Evolutionary conservation across 306 rosid species (phyloP).

Genomic region (Castanea sativa): DNA sequence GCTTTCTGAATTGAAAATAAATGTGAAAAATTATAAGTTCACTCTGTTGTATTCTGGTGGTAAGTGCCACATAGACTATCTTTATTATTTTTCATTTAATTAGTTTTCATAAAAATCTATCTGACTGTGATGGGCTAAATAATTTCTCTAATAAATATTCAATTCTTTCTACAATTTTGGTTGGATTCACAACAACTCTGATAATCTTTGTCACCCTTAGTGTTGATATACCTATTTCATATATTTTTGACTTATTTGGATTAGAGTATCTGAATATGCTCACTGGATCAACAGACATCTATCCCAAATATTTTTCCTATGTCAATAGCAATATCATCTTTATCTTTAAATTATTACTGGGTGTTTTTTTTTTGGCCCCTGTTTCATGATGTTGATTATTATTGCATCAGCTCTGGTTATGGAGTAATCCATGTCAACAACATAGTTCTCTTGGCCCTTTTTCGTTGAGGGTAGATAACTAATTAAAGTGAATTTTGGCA

Average conservation of each 20-base stretch:
- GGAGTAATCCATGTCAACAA: neutral
- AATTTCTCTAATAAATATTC: neutral
- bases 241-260: neutral
- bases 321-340: neutral
- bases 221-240: neutral
- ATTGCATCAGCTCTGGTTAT: neutral
- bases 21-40: neutral
- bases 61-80: neutral
- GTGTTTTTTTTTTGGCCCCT: neutral
- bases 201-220: neutral
- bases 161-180: neutral
- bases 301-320: neutral
- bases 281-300: neutral
- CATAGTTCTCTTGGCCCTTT: neutral
- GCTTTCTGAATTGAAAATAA: neutral
- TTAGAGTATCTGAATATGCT: neutral
- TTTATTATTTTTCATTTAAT: neutral
- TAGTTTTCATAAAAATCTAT: neutral
- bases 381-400: neutral
- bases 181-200: too few relatives aligned
- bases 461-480: neutral
- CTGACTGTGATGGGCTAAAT: neutral
- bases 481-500: neutral
- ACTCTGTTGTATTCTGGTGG: neutral
- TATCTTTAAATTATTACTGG: neutral